These are phyloP conservation scores for Penicillium diatomitis DNA, from an alignment of 495 filamentous ascomycete genomes.

Conservation along the genomic window DNA sequence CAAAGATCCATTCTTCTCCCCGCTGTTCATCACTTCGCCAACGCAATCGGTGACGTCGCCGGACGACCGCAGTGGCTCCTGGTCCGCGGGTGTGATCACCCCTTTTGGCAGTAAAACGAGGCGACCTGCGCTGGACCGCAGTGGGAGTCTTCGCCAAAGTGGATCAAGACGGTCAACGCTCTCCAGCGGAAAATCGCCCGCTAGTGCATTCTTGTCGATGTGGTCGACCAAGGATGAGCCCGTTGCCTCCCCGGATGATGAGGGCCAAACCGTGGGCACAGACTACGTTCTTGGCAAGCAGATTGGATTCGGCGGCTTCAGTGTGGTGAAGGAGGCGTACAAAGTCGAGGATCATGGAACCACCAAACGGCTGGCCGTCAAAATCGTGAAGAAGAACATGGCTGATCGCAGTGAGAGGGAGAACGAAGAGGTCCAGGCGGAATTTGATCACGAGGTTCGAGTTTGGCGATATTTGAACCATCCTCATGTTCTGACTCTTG, in stretches of 20 bases:
- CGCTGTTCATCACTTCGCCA: conserved; percentile 39
- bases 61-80: conserved; percentile 38
- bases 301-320: conserved; percentile 64
- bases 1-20: conserved; percentile 44
- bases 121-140: conserved; percentile 33
- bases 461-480: conserved; percentile 65
- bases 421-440: conserved; percentile 60
- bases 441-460: conserved; percentile 66
- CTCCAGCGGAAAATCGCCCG: conserved; percentile 44
- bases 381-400: conserved; percentile 60
- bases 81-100: conserved; percentile 33
- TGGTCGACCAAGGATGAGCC: conserved; percentile 41
- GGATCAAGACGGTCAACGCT: conserved; percentile 37
- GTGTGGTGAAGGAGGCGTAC: conserved; percentile 60
- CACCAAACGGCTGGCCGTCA: conserved; percentile 52
- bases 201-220: conserved; percentile 50
- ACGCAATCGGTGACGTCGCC: conserved; percentile 34
- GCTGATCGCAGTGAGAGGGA: conserved; percentile 47
- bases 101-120: conserved; percentile 37
- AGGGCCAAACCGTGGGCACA: conserved; percentile 63
- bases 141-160: conserved; percentile 29
- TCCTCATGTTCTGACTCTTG: conserved; percentile 54
- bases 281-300: conserved; percentile 66
- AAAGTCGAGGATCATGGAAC: conserved; percentile 50
- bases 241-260: conserved; percentile 49